Evolutionary conservation across 2,329 filamentous ascomycete genomes (phyloP).

Genomic region (Talaromyces sp.): DNA sequence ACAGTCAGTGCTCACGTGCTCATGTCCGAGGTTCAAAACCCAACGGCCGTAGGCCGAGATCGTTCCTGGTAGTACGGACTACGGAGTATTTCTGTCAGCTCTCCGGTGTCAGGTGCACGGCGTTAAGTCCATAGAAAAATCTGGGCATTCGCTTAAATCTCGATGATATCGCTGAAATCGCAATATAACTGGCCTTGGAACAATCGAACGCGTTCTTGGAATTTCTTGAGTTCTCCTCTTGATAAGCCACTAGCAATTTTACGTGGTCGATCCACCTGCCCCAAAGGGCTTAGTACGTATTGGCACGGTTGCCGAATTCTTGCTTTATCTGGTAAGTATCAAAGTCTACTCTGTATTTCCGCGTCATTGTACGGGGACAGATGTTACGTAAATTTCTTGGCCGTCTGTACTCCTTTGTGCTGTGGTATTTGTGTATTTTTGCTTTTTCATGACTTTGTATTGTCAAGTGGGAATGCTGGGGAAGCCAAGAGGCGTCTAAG

Average conservation of each 20-base stretch:
- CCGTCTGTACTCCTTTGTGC: background rate
- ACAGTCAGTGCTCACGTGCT: background rate
- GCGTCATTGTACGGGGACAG: background rate
- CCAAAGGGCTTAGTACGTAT: background rate
- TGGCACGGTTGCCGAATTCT: too few relatives aligned
- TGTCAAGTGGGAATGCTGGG: background rate
- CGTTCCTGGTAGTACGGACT: too few relatives aligned
- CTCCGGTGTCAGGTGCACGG: background rate
- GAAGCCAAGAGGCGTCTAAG: background rate
- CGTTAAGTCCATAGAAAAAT: background rate
- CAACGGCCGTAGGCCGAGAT: too few relatives aligned
- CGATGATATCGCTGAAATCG: background rate
- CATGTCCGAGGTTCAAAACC: background rate
- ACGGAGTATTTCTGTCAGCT: background rate
- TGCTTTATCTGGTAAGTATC: too few relatives aligned
- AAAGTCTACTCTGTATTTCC: background rate
- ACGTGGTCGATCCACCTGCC: background rate
- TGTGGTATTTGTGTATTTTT: background rate
- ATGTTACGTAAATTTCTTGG: background rate
- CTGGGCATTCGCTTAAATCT: background rate
- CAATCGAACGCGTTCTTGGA: background rate
- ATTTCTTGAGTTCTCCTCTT: background rate
- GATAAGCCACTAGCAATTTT: background rate
- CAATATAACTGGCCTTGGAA: background rate
- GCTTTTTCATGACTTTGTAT: too few relatives aligned